These are phyloP conservation scores for Aurantiochytrium sp. DNA, from an alignment of 108 stramenopile species.

Conservation along the genomic window DNA sequence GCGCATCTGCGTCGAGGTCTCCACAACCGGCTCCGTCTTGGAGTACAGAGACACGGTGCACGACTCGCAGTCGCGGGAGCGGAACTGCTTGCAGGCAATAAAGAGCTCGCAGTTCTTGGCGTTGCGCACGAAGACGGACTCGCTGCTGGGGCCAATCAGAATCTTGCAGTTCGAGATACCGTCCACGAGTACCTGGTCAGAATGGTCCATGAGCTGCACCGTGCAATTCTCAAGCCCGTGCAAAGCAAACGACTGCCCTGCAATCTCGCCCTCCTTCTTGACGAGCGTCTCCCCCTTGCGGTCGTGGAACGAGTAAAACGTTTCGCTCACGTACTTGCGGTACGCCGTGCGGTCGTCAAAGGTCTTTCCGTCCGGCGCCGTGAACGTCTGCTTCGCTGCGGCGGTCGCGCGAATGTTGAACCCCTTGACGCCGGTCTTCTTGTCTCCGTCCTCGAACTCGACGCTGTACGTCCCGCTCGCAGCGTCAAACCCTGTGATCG, in stretches of 20 bases:
- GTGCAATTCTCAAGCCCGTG: slow-evolving; percentile 54
- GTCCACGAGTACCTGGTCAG: slow-evolving; percentile 71
- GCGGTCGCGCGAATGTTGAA: slow-evolving; percentile 1
- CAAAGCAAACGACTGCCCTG: slow-evolving; percentile 69
- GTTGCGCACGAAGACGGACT: slow-evolving; percentile 67
- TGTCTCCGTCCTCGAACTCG: slow-evolving; percentile 19
- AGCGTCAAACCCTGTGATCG: not conserved
- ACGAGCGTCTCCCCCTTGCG: slow-evolving; percentile 47
- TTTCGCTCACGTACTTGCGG: slow-evolving; percentile 67
- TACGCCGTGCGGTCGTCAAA: slow-evolving; percentile 58
- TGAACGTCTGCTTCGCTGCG: slow-evolving; percentile 39
- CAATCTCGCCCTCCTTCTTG: slow-evolving; percentile 59
- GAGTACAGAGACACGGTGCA: slow-evolving; percentile 66
- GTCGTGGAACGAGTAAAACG: slow-evolving; percentile 66
- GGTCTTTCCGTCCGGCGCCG: slow-evolving; percentile 67
- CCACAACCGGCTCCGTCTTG: slow-evolving; percentile 75
- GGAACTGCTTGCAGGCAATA: slow-evolving; percentile 70
- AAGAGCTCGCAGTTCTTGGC: slow-evolving; percentile 66
- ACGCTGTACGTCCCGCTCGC: not conserved
- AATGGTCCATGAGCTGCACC: slow-evolving; percentile 59
- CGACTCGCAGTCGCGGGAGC: slow-evolving; percentile 65
- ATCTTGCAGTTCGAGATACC: slow-evolving; percentile 56
- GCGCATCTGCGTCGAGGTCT: slow-evolving; percentile 54
- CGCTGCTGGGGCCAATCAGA: slow-evolving; percentile 70
- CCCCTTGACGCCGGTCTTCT: not conserved